phyloP scores from a whole-genome alignment of 148 eudicot genomes.

The Pharnaceum exiguum region DNA sequence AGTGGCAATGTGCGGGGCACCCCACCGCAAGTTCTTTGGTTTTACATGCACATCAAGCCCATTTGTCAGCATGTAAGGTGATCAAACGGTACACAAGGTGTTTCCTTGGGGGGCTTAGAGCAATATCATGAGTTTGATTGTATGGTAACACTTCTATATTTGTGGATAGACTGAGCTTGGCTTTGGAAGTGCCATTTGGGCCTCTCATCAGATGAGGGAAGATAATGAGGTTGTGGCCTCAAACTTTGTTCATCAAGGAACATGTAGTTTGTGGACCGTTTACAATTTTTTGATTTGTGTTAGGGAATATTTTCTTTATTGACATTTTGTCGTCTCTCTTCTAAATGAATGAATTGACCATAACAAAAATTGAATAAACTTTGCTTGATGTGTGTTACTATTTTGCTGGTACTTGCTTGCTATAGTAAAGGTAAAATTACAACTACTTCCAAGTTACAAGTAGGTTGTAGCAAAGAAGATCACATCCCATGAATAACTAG shows the following conservation, averaged over 20 bases:
- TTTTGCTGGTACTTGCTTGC: too few species aligned
- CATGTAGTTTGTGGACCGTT: too few species aligned
- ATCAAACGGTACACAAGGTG: slow-evolving; percentile 14
- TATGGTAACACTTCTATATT: not conserved
- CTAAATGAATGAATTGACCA: too few species aligned
- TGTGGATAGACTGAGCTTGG: slow-evolving; percentile 10
- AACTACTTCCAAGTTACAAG: too few species aligned
- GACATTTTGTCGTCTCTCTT: too few species aligned
- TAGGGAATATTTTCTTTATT: too few species aligned
- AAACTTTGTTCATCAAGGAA: not conserved
- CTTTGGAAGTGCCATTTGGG: not conserved
- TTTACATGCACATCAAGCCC: not conserved
- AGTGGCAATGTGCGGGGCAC: slow-evolving; percentile 5
- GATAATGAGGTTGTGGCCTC: slow-evolving; percentile 27
- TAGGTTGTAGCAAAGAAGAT: too few species aligned
- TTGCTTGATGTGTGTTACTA: too few species aligned
- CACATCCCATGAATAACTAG: too few species aligned
- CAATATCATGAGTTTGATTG: slow-evolving; percentile 4
- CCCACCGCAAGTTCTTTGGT: slow-evolving; percentile 3
- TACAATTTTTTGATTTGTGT: too few species aligned
- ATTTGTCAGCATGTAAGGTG: not conserved
- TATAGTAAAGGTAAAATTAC: too few species aligned
- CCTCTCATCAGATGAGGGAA: slow-evolving; percentile 14
- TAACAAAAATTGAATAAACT: too few species aligned
- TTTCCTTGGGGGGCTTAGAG: not conserved